Evolutionary conservation across 1,284 basidiomycete genomes (phyloP), one percentile per base, ranked within the genome.

Genomic region (Nidula niveotomentosa): DNA sequence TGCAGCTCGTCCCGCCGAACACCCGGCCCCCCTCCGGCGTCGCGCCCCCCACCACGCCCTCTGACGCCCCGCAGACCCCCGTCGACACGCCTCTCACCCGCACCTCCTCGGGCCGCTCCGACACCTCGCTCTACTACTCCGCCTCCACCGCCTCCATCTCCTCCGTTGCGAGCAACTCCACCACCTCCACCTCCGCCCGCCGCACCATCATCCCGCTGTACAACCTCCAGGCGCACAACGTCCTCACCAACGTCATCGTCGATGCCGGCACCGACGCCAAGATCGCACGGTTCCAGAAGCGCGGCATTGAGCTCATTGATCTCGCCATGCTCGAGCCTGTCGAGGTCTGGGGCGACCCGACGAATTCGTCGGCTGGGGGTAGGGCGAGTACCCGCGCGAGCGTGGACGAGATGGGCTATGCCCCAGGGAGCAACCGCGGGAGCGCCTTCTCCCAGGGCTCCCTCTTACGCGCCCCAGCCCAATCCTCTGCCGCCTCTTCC

Each of bases 231-330:
- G 92, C 90, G 2, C 96, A 99, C 73, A 93, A 93, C 60, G 93
- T 98, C 55, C 83, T 96, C 77, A 90, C 94, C 8, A 96, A 96
- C 58, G 88, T 89, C 34, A 88, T 97, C 54, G 86, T 93, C 35
- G 94, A 96, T 65, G 93, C 93, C 0, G 95, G 94, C 2, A 99
- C 96, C 0, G 96, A 98, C 60, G 92, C 92, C 34, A 94, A 93
- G 69, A 89, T 99, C 9, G 95, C 96, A 13, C 94, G 90, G 66
- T 97, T 97, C 68, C 78, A 83, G 59, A 93, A 88, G 64, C 86
- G 91, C 12, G 90, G 91, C 0, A 75, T 94, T n/a, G 94, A 96
- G 66, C 76, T 96, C 33, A 78, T 90, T 37, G 88, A 87, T 35
- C 79, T 94, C 3, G 91, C 88, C 2, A 66, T 88, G 9, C 76